phyloP scores from a whole-genome alignment of 768 basidiomycete genomes.

The Rhodotorula babjevae region DNA sequence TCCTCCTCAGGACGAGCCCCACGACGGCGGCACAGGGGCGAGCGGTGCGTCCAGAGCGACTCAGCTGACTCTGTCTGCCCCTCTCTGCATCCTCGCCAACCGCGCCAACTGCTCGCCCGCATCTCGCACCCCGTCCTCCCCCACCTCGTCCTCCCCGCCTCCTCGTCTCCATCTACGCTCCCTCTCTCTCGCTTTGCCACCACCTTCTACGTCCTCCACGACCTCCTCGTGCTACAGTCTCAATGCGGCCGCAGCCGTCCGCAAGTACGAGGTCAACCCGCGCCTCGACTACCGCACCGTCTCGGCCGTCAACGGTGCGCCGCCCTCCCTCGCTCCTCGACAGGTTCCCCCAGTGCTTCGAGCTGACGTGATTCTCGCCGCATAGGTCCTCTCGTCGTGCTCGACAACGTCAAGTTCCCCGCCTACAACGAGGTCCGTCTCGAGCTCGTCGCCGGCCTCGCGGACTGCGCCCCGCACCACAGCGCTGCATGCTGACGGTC shows the following conservation, averaged over 20 bases:
- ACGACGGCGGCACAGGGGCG: not conserved
- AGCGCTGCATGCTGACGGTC: too few species aligned
- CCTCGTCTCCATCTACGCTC: not conserved
- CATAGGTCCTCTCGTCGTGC: conserved; percentile 74
- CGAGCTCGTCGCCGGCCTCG: not conserved
- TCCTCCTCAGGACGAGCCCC: not conserved
- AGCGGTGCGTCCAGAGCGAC: not conserved
- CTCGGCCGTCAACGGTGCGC: conserved; percentile 81
- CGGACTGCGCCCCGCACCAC: too few species aligned
- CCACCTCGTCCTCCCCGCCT: not conserved
- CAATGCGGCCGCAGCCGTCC: conserved; percentile 37
- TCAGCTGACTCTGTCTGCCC: not conserved
- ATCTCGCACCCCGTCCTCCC: not conserved
- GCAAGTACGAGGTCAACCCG: conserved; percentile 37
- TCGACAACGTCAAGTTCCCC: conserved; percentile 99
- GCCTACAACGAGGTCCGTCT: conserved; percentile 77
- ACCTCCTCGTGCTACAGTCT: conserved; percentile 5
- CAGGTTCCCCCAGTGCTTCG: not conserved
- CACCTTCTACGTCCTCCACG: too few species aligned
- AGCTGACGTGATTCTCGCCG: conserved; percentile 42
- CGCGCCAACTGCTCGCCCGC: not conserved
- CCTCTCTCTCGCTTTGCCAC: too few species aligned
- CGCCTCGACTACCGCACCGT: conserved; percentile 84
- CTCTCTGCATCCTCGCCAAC: not conserved
- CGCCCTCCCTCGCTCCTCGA: not conserved